phyloP scores from a whole-genome alignment of 2,329 filamentous ascomycete genomes.

The Talaromyces sp. region DNA sequence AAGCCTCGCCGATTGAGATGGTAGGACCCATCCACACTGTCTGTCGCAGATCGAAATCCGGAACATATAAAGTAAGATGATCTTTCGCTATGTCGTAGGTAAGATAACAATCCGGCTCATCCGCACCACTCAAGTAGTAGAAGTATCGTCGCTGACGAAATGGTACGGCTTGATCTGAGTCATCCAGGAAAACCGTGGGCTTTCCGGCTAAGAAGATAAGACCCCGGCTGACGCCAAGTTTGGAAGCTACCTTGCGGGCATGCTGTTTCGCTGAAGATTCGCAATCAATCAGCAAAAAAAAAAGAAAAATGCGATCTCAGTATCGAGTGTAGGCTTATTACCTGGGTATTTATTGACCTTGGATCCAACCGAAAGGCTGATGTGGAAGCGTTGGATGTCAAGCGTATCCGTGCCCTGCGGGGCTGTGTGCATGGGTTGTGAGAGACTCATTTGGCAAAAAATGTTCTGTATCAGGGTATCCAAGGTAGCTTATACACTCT shows the following conservation, averaged over 20 bases:
- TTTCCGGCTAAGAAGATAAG: conserved; percentile 57
- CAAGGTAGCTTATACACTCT: not conserved
- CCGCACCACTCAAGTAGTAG: conserved; percentile 56
- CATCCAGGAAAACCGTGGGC: conserved; percentile 49
- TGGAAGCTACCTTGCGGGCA: conserved; percentile 44
- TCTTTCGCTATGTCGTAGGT: conserved; percentile 59
- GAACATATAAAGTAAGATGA: conserved; percentile 68
- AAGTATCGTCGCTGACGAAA: conserved; percentile 62
- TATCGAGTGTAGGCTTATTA: conserved; percentile 20
- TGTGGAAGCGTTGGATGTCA: conserved; percentile 24
- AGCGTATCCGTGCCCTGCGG: not conserved
- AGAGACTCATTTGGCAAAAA: conserved; percentile 9
- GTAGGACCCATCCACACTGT: conserved; percentile 44
- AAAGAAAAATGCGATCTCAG: not conserved
- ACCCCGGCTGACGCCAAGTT: conserved; percentile 43
- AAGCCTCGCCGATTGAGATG: conserved; percentile 53
- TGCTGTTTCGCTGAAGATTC: conserved; percentile 47
- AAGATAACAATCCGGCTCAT: conserved; percentile 54
- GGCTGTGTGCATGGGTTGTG: not conserved
- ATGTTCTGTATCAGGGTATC: no score
- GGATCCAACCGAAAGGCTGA: conserved; percentile 29
- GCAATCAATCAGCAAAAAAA: not conserved
- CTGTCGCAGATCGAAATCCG: conserved; percentile 57
- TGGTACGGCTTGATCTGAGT: conserved; percentile 55
- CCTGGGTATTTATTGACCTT: conserved; percentile 42